Percentiles rank a stretch among this genome's conserved stretches.
Conservation (phyloP, 306 rosid species). For the Hippophae tibetana region DNA sequence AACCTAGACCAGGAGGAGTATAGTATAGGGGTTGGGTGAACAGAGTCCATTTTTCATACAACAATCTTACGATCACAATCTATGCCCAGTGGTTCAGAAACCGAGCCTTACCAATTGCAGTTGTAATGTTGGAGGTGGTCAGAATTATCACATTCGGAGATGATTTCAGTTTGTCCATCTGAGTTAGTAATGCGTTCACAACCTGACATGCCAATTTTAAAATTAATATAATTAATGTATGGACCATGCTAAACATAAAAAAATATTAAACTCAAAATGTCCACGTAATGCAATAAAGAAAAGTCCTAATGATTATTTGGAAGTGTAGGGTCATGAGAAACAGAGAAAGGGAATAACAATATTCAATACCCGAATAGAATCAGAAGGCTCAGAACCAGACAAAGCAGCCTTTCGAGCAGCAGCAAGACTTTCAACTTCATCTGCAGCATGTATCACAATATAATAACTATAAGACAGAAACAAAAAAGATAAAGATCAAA, state of each 20-base stretch:
- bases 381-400: conserved; percentile 99
- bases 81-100: conserved; percentile 7
- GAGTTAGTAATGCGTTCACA: conserved; percentile 90
- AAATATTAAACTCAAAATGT: background rate
- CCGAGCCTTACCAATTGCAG: conserved; percentile 78
- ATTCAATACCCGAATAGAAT: conserved; percentile 73
- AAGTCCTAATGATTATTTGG: background rate
- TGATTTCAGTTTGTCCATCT: conserved; percentile 86
- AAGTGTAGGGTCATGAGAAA: background rate
- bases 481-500: conserved; percentile 18
- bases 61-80: too few species aligned
- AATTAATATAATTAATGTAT: conserved; percentile 7
- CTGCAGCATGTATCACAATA: conserved; percentile 33
- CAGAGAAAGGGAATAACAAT: background rate
- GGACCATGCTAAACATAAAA: background rate
- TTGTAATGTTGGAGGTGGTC: conserved; percentile 91
- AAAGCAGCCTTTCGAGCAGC: conserved; percentile 96
- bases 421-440: conserved; percentile 98
- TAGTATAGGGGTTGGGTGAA: too few species aligned
- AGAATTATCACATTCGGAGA: conserved; percentile 87
- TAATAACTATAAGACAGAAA: conserved; percentile 17
- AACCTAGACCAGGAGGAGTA: too few species aligned
- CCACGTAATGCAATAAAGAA: background rate
- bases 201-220: conserved; percentile 53
- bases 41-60: too few species aligned